Base-by-base conservation (phyloP, 2,329 filamentous ascomycete species). In the Exophiala sideris region DNA sequence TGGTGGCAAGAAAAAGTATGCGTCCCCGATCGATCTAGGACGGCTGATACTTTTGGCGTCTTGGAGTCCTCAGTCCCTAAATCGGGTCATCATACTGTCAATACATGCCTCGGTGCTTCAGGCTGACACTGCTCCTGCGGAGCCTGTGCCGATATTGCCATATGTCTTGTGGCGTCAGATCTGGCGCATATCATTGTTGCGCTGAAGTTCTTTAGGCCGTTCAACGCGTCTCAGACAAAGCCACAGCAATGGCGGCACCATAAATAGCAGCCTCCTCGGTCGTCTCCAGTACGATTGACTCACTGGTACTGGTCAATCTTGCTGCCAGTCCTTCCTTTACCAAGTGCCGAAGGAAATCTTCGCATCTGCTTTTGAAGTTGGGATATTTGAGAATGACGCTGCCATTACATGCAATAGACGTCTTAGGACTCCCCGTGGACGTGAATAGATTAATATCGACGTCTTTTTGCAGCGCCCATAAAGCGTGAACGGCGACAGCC, bases 401-500 rank as follows among this genome's bases (percentile, higher is more conserved):
- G n/a, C 76, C 76, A 51, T 78, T 75, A 59, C 76, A 78, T n/a
- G 74, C 76, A 46, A 78, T 77, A 3, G 71, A 74, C 16, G 77
- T 61, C 33, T 65, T 72, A 35, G 58, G 46, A 18, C 34, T 45
- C 9, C 52, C 46, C 14, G 35, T 45, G 11, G 52, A 33, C 9
- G 58, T 54, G 16, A 54, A 35, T 7, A 58, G 46, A 8, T 68
- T 62, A 48, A 65, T 74, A 60, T 83, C 80, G 7, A 72, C 71
- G 12, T 75, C 71, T 36, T 76, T 79, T 52, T 79, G 75, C 11
- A 85, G 68, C 10, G 70, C 72, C 79, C 82, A 85, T 35, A 86
- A 73, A 29, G 82, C 81, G 64, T 86, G 82, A 24, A 86, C 79
- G 2, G 80, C 81, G 1, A 80, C 79, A 1, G 83, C 81, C n/a